These are phyloP conservation scores for Scheffersomyces quercinus DNA, from an alignment of 1,139 yeast genomes.

Conservation along the genomic window DNA sequence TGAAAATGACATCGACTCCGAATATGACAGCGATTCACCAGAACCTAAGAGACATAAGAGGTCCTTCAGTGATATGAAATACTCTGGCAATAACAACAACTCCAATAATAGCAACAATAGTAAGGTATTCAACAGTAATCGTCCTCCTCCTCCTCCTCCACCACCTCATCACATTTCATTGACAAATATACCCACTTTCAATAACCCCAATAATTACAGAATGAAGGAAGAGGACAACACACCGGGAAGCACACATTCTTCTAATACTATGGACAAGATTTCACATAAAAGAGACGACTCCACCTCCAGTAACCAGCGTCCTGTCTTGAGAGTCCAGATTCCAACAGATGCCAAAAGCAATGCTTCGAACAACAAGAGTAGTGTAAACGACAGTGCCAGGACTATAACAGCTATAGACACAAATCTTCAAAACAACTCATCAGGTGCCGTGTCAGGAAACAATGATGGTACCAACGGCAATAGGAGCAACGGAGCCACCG, in stretches of 20 bases:
- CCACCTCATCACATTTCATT: slow-evolving; percentile 29
- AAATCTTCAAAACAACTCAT: slow-evolving; percentile 7
- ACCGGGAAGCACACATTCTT: not conserved
- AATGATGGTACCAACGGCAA: slow-evolving; percentile 5
- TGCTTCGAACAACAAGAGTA: slow-evolving; percentile 3
- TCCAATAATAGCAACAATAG: not conserved
- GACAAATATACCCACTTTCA: slow-evolving; percentile 31
- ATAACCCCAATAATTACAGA: slow-evolving; percentile 14
- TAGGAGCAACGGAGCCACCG: slow-evolving; percentile 3
- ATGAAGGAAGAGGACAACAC: slow-evolving; percentile 6
- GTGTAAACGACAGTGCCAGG: slow-evolving; percentile 26
- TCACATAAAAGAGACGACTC: slow-evolving; percentile 15
- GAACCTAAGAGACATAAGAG: slow-evolving; percentile 29
- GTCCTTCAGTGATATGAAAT: slow-evolving; percentile 5
- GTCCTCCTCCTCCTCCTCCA: slow-evolving; percentile 17
- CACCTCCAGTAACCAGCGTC: slow-evolving; percentile 30
- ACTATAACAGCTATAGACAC: slow-evolving; percentile 44
- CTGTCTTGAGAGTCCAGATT: slow-evolving; percentile 52
- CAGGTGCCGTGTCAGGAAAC: slow-evolving; percentile 4
- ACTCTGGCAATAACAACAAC: not conserved
- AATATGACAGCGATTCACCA: slow-evolving; percentile 29
- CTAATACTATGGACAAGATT: not conserved
- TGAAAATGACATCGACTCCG: slow-evolving; percentile 27
- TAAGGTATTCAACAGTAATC: slow-evolving; percentile 1
- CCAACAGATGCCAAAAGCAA: slow-evolving; percentile 41